These are phyloP conservation scores for Cyberlindnera maritima DNA, from an alignment of 805 yeast genomes.

Conservation along the genomic window DNA sequence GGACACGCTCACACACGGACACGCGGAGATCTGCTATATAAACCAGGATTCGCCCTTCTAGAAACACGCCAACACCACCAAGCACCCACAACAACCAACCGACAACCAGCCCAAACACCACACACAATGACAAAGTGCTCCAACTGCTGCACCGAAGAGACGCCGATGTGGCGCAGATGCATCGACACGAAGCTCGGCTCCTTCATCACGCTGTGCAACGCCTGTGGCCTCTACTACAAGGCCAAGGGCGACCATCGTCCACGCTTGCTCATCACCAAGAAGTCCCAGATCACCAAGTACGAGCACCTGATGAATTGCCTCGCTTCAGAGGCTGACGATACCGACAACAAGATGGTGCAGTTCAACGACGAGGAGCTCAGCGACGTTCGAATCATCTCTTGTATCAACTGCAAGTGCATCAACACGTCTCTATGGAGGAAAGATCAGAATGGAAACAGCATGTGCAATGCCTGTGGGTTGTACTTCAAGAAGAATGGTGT, in stretches of 20 bases:
- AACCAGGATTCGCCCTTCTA: not conserved
- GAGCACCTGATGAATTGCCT: slow-evolving; percentile 13
- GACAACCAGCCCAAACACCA: not conserved
- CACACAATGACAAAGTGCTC: slow-evolving; percentile 12
- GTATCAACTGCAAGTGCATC: slow-evolving; percentile 84
- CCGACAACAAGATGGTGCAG: slow-evolving; percentile 4
- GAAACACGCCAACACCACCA: too few species aligned
- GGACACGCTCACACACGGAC: not conserved
- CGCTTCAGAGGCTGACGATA: slow-evolving; percentile 4
- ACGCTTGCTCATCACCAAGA: slow-evolving; percentile 47
- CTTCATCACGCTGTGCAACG: slow-evolving; percentile 72
- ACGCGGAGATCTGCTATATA: not conserved
- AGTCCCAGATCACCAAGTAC: slow-evolving; percentile 17
- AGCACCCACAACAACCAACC: not conserved
- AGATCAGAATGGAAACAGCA: slow-evolving; percentile 81
- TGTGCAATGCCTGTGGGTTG: slow-evolving; percentile 95
- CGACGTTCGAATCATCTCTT: slow-evolving; percentile 30
- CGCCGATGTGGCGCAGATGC: slow-evolving; percentile 81
- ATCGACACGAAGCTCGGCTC: slow-evolving; percentile 67
- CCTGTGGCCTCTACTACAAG: slow-evolving; percentile 76
- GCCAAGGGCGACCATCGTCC: slow-evolving; percentile 78
- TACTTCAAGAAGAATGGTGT: slow-evolving; percentile 53
- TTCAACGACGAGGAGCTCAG: slow-evolving; percentile 10
- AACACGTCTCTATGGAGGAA: slow-evolving; percentile 95
- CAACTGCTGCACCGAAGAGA: slow-evolving; percentile 77